Conservation (phyloP, 805 yeast species). For the Wickerhamiella galacta region DNA sequence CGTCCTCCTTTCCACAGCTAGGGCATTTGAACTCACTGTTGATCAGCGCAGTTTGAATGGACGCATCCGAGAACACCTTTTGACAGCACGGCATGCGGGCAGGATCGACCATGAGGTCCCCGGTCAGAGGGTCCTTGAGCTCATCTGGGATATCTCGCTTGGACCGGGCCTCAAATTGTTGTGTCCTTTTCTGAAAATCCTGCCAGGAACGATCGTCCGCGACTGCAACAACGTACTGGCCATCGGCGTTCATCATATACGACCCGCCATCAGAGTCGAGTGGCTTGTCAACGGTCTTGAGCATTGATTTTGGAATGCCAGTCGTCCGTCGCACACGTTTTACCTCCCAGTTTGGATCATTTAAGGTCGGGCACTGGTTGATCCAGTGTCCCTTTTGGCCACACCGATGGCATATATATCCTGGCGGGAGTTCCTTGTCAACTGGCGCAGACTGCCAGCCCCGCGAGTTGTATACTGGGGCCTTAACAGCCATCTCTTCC, state of each 20-base stretch:
- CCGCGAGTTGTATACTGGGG: conserved; percentile 15
- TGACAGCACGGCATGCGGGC: conserved; percentile 72
- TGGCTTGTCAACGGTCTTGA: conserved; percentile 73
- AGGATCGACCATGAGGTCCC: conserved; percentile 49
- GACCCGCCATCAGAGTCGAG: conserved; percentile 42
- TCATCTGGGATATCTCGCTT: conserved; percentile 35
- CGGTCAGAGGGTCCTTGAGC: conserved; percentile 54
- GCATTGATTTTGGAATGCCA: conserved; percentile 89
- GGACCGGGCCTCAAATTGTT: conserved; percentile 27
- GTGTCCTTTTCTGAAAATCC: conserved; percentile 54
- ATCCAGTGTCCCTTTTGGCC: conserved; percentile 95
- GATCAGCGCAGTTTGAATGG: conserved; percentile 49
- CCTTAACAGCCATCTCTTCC: conserved; percentile 72
- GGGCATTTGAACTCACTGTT: conserved; percentile 87
- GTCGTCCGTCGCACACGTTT: conserved; percentile 82
- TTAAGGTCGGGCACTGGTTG: conserved; percentile 84
- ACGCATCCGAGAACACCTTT: conserved; percentile 37
- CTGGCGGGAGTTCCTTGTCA: conserved; percentile 87
- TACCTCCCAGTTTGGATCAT: conserved; percentile 88
- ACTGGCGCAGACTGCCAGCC: conserved; percentile 10
- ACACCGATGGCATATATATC: conserved; percentile 90
- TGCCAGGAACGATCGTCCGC: conserved; percentile 91
- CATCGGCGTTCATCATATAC: conserved; percentile 82
- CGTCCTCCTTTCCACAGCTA: conserved; percentile 56
- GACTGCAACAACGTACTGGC: conserved; percentile 88